phyloP scores from a whole-genome alignment of 371 early-diverging fungal genomes.

The Rhizopus sp. region DNA sequence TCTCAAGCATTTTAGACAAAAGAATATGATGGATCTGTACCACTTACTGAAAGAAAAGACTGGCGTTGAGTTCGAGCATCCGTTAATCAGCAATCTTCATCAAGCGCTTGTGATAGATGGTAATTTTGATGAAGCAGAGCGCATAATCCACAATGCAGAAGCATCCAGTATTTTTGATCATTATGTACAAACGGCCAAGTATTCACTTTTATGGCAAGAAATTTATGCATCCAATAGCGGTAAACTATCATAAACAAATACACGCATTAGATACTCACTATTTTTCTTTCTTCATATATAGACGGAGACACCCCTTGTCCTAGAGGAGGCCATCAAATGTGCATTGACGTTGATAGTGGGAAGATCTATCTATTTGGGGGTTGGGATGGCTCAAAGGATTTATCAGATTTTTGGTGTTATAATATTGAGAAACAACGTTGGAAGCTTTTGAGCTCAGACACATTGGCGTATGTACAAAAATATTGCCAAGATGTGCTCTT shows the following conservation, averaged over 20 bases:
- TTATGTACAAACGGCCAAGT: conserved; percentile 65
- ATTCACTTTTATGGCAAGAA: conserved; percentile 74
- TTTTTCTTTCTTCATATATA: conserved; percentile 5
- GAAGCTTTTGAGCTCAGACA: conserved; percentile 78
- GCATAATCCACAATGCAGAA: conserved; percentile 61
- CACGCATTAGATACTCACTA: background rate
- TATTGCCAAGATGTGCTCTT: background rate
- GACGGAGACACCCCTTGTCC: conserved; percentile 55
- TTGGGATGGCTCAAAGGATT: conserved; percentile 92
- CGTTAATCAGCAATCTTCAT: conserved; percentile 74
- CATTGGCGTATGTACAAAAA: conserved; percentile 50
- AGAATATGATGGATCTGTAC: conserved; percentile 75
- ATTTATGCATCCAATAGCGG: conserved; percentile 47
- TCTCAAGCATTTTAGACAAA: conserved; percentile 87
- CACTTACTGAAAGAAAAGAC: conserved; percentile 65
- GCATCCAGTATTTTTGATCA: conserved; percentile 64
- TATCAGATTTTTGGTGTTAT: conserved; percentile 94
- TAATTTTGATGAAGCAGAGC: conserved; percentile 77
- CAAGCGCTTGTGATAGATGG: conserved; percentile 65
- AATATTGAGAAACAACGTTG: conserved; percentile 66
- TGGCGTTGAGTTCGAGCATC: conserved; percentile 72
- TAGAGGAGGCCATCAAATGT: conserved; percentile 98
- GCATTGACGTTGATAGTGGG: conserved; percentile 75
- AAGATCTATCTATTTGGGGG: conserved; percentile 93
- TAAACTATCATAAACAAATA: conserved; percentile 2